Evolutionary conservation across 176 grass and related monocot genomes (phyloP), one percentile per base, ranked within the genome.

Genomic region (Eragrostis nindensis): DNA sequence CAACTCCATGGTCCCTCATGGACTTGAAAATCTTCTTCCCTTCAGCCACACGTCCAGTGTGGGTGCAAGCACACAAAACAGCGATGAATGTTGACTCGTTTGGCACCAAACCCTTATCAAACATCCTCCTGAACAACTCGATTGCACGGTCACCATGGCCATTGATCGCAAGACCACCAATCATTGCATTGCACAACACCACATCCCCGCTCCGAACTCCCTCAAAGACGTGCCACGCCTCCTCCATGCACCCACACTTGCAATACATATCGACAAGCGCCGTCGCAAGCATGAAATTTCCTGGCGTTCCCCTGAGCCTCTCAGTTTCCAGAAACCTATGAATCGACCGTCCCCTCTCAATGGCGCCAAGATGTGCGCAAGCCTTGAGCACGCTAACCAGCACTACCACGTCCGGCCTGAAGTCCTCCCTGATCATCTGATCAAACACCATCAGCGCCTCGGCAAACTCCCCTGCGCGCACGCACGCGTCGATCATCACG

Each of bases 191-290:
- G 88, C 92, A 91, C 66, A 86, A 63, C 74, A 94, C 88, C 26
- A 86, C 66, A 66, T 94, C 92, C 2, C 62, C 66, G 2, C 39
- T 26, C 32, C 3, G 57, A 68, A 91, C 80, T 11, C 45, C 18
- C n/a, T 77, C 62, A 8, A 91, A 91, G 43, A 90, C 83, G 18
- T 21, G 11, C 75, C 73, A 80, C 0, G 92, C 86, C 80, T 94
- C 88, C 47, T 86, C 75, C 77, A 88, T 78, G 56, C 86, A 81
- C 14, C 91, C 91, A 0, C 91, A 94, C 38, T 90, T 94, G 67
- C 85, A 88, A 70, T 94, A 94, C 91, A 90, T 94, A 72, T 94
- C 91, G 3, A 94, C 82, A 22, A 86, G 79, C 0, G 88, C 86
- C 0, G 88, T 94, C 59, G 70, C 83, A 11, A 90, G 80, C 45